A percentile compares a stretch with the other conserved stretches of the same genome.
Conservation (phyloP, 2,329 filamentous ascomycete genomes). For the Diaporthe sp. region DNA sequence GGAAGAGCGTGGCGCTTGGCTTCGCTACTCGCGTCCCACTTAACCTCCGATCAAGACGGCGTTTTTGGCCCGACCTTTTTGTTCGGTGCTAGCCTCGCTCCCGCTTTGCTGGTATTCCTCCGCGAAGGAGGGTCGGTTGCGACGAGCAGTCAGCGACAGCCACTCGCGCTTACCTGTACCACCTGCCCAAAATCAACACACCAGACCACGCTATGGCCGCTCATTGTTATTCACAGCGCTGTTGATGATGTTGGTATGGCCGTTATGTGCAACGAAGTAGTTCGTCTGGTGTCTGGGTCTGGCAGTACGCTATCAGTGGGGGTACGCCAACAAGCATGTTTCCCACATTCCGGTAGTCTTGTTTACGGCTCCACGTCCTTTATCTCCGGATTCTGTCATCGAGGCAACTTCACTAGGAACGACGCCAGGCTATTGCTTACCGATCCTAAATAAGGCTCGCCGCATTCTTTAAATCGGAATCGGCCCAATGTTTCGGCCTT, state of each 20-base stretch:
- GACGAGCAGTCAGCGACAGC: not conserved
- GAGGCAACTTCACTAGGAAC: not conserved
- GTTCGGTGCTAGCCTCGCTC: constrained; percentile 4
- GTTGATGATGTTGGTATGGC: not conserved
- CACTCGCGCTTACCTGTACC: not conserved
- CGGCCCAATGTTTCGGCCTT: constrained; percentile 8
- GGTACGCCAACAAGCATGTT: not conserved
- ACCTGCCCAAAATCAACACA: not conserved
- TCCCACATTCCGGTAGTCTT: constrained; percentile 1
- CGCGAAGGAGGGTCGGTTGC: too few species aligned
- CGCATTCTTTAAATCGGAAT: not conserved
- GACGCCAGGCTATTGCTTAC: not conserved
- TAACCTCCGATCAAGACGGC: constrained; percentile 10
- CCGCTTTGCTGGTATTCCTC: not conserved
- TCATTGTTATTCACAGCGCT: not conserved
- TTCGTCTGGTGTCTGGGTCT: not conserved
- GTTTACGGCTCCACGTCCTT: constrained; percentile 5
- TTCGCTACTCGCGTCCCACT: constrained; percentile 6
- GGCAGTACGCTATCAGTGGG: not conserved
- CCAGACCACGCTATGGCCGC: not conserved
- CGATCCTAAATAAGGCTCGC: not conserved
- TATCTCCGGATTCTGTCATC: constrained; percentile 3
- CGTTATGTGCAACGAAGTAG: not conserved
- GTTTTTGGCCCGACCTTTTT: not conserved
- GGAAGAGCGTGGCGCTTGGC: constrained; percentile 10